Evolutionary conservation across 2,329 filamentous ascomycete species (phyloP), one percentile per base, ranked within the genome.

Genomic region (Chrysosporium keratinophilum): DNA sequence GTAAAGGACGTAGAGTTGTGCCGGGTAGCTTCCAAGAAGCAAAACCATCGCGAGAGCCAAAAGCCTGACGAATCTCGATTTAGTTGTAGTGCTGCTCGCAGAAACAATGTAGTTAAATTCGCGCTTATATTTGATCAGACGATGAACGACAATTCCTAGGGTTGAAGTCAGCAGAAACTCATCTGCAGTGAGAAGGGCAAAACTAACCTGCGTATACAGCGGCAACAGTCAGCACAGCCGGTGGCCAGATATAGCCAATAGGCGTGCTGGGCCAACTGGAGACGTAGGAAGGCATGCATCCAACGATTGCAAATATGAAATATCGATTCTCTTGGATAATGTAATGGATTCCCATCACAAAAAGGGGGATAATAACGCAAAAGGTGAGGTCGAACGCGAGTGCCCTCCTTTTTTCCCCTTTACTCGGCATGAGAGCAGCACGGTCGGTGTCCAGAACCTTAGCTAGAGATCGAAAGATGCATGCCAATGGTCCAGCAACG

Each of bases 401-500:
- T 49, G 74, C 74, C 49, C 71, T 69, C 54, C 72, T 67, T 56
- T 71, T 75, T 61, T 77, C 74, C 7, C 67, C 67, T 49, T 69
- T 71, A 53, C 71, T 79, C 3, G 75, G 74, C 14, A 74, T 69
- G 20, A 84, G 63, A 1, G 72, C 72, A 0, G 77, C 72, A 33
- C 76, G 74, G 5, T 80, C 71, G 0, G 79, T 80, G 61, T 85
- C 76, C 65, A 87, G 73, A 34, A 83, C 80, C 17, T 67, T 69
- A 11, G 81, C 79, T 14, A 87, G 73, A 45, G 74, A 77, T 46
- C 79, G 74, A 55, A 84, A 76, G 48, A 87, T 78, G 62, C 81
- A 80, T 20, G 74, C 67, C 7, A 81, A 63, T 5, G 76, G 71
- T 7, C 77, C 76, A 2, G 78, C 70, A 14, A 80, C 65, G 1